phyloP scores from a whole-genome alignment of 345 rosid genomes.

The Camelina sativa region DNA sequence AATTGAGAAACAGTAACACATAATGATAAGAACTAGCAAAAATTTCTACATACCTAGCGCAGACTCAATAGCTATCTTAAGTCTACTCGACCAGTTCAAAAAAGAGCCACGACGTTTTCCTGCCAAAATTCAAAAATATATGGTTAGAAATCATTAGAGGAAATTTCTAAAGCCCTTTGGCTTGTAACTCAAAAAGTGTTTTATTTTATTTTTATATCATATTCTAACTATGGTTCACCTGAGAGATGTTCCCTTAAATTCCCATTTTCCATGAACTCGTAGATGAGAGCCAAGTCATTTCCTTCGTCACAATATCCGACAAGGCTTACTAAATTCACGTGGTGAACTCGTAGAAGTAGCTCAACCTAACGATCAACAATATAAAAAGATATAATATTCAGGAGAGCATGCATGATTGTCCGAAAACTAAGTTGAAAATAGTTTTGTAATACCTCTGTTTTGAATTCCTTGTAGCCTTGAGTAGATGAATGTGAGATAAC shows the following conservation, averaged over 20 bases:
- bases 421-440: neutral
- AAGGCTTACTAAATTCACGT: slow-evolving; percentile 46
- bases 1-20: neutral
- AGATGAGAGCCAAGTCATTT: slow-evolving; percentile 44
- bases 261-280: slow-evolving; percentile 53
- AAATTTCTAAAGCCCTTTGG: neutral
- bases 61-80: slow-evolving; percentile 46
- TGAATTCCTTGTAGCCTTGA: slow-evolving; percentile 49
- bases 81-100: slow-evolving; percentile 49
- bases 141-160: neutral
- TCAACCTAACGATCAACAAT: slow-evolving; percentile 38
- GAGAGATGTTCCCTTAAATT: slow-evolving; percentile 44
- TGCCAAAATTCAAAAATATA: neutral
- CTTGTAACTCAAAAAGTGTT: too few relatives aligned
- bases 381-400: neutral
- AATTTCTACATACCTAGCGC: slow-evolving; percentile 45
- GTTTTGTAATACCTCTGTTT: slow-evolving; percentile 44
- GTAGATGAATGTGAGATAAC: slow-evolving; percentile 45
- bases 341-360: slow-evolving; percentile 50
- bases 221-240: slow-evolving; percentile 25
- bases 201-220: neutral
- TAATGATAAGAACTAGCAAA: neutral
- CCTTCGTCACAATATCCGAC: slow-evolving; percentile 52
- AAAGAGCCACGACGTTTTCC: slow-evolving; percentile 2
- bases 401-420: neutral